These are phyloP conservation scores for Salvia sclarea DNA, from an alignment of 305 asterid genomes.

Conservation along the genomic window DNA sequence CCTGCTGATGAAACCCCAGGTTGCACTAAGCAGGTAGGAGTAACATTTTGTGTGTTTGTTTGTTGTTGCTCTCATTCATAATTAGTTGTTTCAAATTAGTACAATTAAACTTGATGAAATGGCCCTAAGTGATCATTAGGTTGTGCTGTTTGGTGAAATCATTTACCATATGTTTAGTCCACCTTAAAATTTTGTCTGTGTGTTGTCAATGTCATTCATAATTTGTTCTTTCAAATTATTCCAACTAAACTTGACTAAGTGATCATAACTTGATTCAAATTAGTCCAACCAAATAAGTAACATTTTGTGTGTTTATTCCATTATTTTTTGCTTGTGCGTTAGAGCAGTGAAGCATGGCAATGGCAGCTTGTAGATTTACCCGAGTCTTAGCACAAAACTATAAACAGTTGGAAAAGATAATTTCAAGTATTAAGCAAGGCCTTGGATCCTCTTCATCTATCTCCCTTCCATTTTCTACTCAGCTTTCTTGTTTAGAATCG, in stretches of 20 bases:
- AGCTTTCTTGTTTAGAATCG: background rate
- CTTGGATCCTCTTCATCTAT: background rate
- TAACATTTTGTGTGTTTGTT: background rate
- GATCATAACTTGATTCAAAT: background rate
- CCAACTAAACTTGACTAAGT: background rate
- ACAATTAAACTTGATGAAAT: background rate
- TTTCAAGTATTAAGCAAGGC: background rate
- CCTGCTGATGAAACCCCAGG: constrained; percentile 98
- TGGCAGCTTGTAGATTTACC: background rate
- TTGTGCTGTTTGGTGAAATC: background rate
- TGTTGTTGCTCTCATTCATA: background rate
- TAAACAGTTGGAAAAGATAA: background rate
- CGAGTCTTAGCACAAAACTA: background rate
- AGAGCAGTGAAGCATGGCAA: constrained; percentile 3
- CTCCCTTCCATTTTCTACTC: background rate
- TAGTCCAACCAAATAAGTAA: background rate
- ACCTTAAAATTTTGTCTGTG: constrained; percentile 6
- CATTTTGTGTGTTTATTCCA: background rate
- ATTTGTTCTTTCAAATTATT: background rate
- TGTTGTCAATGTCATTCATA: background rate
- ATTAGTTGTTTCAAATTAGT: background rate
- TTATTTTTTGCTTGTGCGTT: background rate
- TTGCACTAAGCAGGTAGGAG: constrained; percentile 98
- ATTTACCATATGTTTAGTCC: no score
- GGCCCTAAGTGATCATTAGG: background rate